A percentile compares a stretch with the other conserved stretches of the same genome.
Conservation (phyloP, 495 filamentous ascomycete genomes). For the Aspergillus sclerotioniger region DNA sequence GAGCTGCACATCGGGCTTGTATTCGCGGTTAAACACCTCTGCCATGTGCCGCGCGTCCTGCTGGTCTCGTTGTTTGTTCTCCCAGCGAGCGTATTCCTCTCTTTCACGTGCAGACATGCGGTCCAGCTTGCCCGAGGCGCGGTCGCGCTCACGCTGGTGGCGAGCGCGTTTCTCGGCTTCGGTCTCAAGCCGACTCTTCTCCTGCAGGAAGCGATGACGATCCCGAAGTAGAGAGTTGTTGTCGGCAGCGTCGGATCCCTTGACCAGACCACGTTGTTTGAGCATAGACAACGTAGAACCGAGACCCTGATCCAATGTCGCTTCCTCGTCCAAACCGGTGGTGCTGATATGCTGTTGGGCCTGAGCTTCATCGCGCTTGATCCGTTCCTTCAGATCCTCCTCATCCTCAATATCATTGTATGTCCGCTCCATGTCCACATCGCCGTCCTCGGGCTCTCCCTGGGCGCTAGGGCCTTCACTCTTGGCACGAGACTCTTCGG, state of each 20-base stretch:
- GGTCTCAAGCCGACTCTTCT: conserved; percentile 69
- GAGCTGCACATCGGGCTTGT: conserved; percentile 85
- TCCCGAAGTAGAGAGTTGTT: conserved; percentile 69
- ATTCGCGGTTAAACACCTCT: conserved; percentile 79
- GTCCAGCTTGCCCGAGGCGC: conserved; percentile 75
- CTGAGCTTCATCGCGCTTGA: conserved; percentile 51
- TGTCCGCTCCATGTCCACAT: conserved; percentile 61
- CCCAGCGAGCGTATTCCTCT: conserved; percentile 82
- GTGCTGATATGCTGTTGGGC: conserved; percentile 53
- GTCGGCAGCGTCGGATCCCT: conserved; percentile 58
- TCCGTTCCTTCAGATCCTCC: conserved; percentile 47
- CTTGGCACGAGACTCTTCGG: conserved; percentile 42
- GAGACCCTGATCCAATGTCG: conserved; percentile 70
- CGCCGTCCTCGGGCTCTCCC: conserved; percentile 50
- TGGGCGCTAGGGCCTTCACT: conserved; percentile 48
- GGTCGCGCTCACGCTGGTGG: conserved; percentile 83
- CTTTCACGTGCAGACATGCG: conserved; percentile 84
- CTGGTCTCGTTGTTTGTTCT: conserved; percentile 84
- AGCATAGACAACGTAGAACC: conserved; percentile 80
- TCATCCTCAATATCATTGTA: conserved; percentile 58
- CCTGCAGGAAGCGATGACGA: conserved; percentile 74
- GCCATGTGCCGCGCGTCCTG: conserved; percentile 75
- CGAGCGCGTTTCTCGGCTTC: conserved; percentile 76
- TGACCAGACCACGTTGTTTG: conserved; percentile 76
- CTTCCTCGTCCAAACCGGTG: conserved; percentile 83